phyloP scores from a whole-genome alignment of 106 monocot species.

The Platanthera zijinensis region DNA sequence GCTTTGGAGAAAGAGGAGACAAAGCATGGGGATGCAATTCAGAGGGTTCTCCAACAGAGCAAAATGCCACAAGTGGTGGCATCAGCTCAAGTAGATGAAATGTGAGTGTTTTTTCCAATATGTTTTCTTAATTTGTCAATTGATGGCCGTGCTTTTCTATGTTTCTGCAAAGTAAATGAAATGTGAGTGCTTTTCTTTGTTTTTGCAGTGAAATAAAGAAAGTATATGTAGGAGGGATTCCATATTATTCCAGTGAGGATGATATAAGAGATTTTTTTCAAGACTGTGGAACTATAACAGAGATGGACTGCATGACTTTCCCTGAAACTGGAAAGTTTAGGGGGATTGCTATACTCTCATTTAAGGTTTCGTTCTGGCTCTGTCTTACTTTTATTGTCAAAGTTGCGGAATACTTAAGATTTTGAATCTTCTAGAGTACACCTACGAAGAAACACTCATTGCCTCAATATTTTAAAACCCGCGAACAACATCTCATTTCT shows the following conservation, averaged over 20 bases:
- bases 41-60: background rate
- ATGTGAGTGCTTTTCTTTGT: background rate
- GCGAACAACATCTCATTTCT: background rate
- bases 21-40: slow-evolving; percentile 9
- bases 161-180: background rate
- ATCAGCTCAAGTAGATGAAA: slow-evolving; percentile 8
- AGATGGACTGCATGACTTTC: slow-evolving; percentile 89
- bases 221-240: slow-evolving; percentile 94
- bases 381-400: background rate
- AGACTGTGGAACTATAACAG: slow-evolving; percentile 71
- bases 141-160: background rate
- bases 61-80: slow-evolving; percentile 1
- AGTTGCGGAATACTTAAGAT: background rate
- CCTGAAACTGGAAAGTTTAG: slow-evolving; percentile 96
- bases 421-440: background rate
- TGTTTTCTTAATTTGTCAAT: background rate
- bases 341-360: slow-evolving; percentile 86
- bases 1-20: slow-evolving; percentile 9
- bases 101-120: slow-evolving; percentile 12
- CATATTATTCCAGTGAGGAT: slow-evolving; percentile 95
- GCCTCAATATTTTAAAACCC: background rate
- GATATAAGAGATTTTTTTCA: slow-evolving; percentile 96
- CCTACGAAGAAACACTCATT: background rate
- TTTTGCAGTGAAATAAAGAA: slow-evolving; percentile 67
- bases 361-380: slow-evolving; percentile 59